Evolutionary conservation across 106 monocot genomes (phyloP).

Genomic region (Platanthera guangdongensis): DNA sequence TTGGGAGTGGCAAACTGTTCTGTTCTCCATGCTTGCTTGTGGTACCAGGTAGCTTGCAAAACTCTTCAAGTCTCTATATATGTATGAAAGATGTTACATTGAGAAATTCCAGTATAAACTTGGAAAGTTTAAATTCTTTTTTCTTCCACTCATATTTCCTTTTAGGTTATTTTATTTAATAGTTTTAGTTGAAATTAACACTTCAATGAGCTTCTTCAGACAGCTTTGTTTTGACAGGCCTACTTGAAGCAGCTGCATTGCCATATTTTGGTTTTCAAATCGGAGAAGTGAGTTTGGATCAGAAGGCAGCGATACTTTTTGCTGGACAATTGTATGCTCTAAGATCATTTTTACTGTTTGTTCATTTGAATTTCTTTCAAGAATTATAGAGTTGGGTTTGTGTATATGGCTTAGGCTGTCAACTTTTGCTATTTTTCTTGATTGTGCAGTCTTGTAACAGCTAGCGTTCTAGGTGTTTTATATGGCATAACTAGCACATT

Average conservation of each 20-base stretch:
- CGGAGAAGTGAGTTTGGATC: slow-evolving; percentile 62
- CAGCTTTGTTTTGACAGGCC: slow-evolving; percentile 84
- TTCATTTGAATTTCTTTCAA: not conserved
- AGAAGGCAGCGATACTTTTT: slow-evolving; percentile 77
- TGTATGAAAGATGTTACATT: not conserved
- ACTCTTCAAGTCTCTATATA: not conserved
- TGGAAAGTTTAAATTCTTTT: not conserved
- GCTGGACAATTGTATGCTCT: slow-evolving; percentile 63
- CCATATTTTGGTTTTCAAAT: slow-evolving; percentile 64
- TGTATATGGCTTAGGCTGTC: not conserved
- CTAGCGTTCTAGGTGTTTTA: slow-evolving; percentile 63
- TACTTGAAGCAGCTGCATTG: slow-evolving; percentile 50
- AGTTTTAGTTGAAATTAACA: not conserved
- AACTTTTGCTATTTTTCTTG: slow-evolving; percentile 6
- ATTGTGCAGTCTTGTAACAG: slow-evolving; percentile 50
- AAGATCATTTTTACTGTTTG: not conserved
- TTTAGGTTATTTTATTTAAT: slow-evolving; percentile 1
- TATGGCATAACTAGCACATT: slow-evolving; percentile 80
- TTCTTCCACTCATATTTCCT: not conserved
- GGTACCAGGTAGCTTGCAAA: slow-evolving; percentile 46
- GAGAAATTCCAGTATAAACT: not conserved
- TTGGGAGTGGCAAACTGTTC: slow-evolving; percentile 81
- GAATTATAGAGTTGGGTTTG: not conserved
- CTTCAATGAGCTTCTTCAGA: slow-evolving; percentile 36
- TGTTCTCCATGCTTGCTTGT: slow-evolving; percentile 68